Base-by-base conservation (phyloP, 2,329 filamentous ascomycete species). In the Aureobasidium sp. region DNA sequence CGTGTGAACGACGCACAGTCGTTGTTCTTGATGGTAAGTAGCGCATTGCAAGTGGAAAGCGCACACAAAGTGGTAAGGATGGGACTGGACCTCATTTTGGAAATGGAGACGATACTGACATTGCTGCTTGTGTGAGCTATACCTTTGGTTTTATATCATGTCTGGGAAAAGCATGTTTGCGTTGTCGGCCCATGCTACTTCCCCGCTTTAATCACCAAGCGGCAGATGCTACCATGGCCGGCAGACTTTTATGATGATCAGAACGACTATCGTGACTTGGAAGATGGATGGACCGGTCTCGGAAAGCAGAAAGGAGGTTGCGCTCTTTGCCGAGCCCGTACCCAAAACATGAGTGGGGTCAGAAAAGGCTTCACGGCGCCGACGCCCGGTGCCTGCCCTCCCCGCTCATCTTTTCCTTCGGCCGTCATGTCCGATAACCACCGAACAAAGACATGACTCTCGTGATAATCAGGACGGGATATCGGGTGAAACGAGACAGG, bases 1-100 rank as follows among this genome's bases (percentile, higher is more conserved):
- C 19, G 17, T 3, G 52, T 34, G 32, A 56, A 58, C 0, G 40
- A 47, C 7, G 6, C n/a, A 38, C 56, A 58, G 6, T 44, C 44
- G 10, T 51, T 38, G 24, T 44, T 29, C 40, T 37, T 30, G 12
- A 45, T 10, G 5, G 50, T 53, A 3, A 45, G 39, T 16, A 53
- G 24, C 2, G 39, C 50, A 22, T 30, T n/a, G 11, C 27, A 27
- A 10, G 22, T 22, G 1, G 27, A 44, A 5, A 25, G n/a, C 6
- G 17, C 12, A 12, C 24, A 19, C 24, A 53, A 24, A 27, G 14
- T 7, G 12, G n/a, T 1, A 6, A 32, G 4, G 16, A 21, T 25
- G n/a, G 22, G 3, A 37, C 22, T 17, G 22, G 19, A 19, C 32
- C 11, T 38, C 44, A 48, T 48, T 3, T 12, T 32, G 32, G 6